Conservation (phyloP, 176 grass and related monocot species). For the Hordeum marinum region DNA sequence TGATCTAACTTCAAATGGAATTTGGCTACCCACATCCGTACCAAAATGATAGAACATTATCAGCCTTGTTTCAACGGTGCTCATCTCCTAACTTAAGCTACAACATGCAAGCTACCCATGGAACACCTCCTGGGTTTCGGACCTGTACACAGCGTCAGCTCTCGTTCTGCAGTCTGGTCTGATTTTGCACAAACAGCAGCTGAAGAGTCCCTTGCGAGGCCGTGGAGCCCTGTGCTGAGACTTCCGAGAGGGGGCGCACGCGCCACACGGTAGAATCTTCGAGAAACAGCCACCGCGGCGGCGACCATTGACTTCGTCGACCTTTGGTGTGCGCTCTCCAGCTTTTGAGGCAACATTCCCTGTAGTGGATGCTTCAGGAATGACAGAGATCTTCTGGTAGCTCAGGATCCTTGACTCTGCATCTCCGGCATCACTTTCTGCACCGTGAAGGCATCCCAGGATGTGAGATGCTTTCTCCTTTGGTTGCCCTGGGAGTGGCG, state of each 20-base stretch:
- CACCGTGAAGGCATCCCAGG: constrained; percentile 31
- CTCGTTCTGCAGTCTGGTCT: constrained; percentile 38
- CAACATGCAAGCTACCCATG: neutral
- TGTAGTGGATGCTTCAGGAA: constrained; percentile 26
- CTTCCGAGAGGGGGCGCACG: constrained; percentile 1
- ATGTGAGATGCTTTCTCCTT: constrained; percentile 31
- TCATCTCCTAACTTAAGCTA: neutral
- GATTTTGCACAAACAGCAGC: constrained; percentile 44
- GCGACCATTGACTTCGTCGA: neutral
- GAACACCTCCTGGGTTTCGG: neutral
- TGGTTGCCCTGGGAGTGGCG: neutral
- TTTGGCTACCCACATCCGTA: constrained; percentile 1
- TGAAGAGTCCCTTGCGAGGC: constrained; percentile 18
- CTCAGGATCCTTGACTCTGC: constrained; percentile 28
- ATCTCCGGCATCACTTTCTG: neutral
- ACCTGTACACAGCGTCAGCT: constrained; percentile 16
- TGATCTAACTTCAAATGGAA: neutral
- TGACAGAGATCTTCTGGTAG: constrained; percentile 44
- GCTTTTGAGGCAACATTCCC: constrained; percentile 8
- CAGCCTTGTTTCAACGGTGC: neutral
- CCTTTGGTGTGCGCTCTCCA: neutral
- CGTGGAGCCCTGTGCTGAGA: neutral
- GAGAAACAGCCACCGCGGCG: constrained; percentile 15
- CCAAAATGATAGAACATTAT: constrained; percentile 3
- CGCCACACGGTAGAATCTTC: neutral